These are phyloP conservation scores for Henckelia pumila DNA, from an alignment of 257 asterid genomes.

Conservation along the genomic window DNA sequence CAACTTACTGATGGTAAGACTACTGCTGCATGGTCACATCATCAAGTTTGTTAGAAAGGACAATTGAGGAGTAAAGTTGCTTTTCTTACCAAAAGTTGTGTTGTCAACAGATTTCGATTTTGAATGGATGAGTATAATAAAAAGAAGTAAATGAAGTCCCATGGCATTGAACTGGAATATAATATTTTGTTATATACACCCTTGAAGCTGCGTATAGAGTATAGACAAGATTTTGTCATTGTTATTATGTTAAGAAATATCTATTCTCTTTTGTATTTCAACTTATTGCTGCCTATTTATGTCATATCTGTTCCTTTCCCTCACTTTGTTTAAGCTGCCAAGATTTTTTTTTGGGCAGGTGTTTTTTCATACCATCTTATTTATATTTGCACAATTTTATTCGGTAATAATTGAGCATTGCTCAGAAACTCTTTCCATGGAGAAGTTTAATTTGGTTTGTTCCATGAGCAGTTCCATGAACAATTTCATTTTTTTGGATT, in stretches of 20 bases:
- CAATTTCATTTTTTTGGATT: slow-evolving; percentile 7
- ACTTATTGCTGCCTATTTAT: not conserved
- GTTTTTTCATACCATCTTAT: slow-evolving; percentile 19
- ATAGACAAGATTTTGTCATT: slow-evolving; percentile 3
- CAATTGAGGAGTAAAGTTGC: not conserved
- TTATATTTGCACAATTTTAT: not conserved
- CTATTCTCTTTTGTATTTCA: not conserved
- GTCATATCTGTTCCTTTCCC: not conserved
- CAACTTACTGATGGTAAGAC: not conserved
- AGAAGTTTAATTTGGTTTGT: slow-evolving; percentile 17
- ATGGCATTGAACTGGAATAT: not conserved
- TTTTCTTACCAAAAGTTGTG: slow-evolving; percentile 1
- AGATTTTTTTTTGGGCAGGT: not conserved
- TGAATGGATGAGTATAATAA: not conserved
- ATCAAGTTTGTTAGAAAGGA: not conserved
- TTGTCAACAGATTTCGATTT: not conserved
- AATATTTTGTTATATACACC: not conserved
- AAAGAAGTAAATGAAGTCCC: not conserved
- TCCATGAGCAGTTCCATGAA: not conserved
- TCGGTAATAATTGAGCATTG: slow-evolving; percentile 10
- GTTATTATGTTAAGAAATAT: not conserved
- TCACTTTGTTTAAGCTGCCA: not conserved
- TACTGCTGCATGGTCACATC: slow-evolving; percentile 5
- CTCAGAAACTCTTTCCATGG: slow-evolving; percentile 14
- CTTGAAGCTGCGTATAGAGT: too few relatives aligned